phyloP scores from a whole-genome alignment of 805 yeast genomes.

The Metahyphopichia silvanorum region DNA sequence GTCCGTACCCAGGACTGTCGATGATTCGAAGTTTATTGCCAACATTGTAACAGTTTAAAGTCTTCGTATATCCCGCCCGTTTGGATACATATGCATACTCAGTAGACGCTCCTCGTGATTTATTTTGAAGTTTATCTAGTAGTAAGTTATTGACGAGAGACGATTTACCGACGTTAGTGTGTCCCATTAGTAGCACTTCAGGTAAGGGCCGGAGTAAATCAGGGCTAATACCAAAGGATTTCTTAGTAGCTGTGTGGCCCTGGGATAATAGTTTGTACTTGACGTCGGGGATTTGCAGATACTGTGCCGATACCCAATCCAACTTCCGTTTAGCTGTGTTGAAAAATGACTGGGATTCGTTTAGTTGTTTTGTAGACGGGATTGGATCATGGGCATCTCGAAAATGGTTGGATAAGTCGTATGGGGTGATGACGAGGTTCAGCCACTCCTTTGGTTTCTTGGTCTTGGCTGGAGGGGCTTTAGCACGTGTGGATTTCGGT shows the following conservation, averaged over 20 bases:
- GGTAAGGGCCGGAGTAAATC: slow-evolving; percentile 43
- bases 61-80: slow-evolving; percentile 55
- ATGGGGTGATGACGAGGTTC: slow-evolving; percentile 18
- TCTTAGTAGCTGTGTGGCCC: slow-evolving; percentile 12
- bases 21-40: slow-evolving; percentile 63
- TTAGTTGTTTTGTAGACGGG: slow-evolving; percentile 9
- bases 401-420: slow-evolving; percentile 16
- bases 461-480: slow-evolving; percentile 4
- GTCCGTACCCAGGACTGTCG: slow-evolving; percentile 93
- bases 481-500: too few relatives aligned
- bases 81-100: slow-evolving; percentile 53
- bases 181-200: slow-evolving; percentile 73
- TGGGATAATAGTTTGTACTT: slow-evolving; percentile 21
- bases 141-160: slow-evolving; percentile 65
- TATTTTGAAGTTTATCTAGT: slow-evolving; percentile 30
- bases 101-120: slow-evolving; percentile 17
- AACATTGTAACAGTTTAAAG: slow-evolving; percentile 69
- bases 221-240: slow-evolving; percentile 34
- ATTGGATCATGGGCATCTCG: slow-evolving; percentile 10
- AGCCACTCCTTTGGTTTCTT: slow-evolving; percentile 6
- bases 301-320: slow-evolving; percentile 60
- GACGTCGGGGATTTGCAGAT: slow-evolving; percentile 58
- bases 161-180: slow-evolving; percentile 86
- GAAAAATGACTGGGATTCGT: slow-evolving; percentile 32
- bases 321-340: slow-evolving; percentile 42